These are phyloP conservation scores for Lasiodiplodia hormozganensis DNA, from an alignment of 2,329 filamentous ascomycete genomes.

Conservation along the genomic window DNA sequence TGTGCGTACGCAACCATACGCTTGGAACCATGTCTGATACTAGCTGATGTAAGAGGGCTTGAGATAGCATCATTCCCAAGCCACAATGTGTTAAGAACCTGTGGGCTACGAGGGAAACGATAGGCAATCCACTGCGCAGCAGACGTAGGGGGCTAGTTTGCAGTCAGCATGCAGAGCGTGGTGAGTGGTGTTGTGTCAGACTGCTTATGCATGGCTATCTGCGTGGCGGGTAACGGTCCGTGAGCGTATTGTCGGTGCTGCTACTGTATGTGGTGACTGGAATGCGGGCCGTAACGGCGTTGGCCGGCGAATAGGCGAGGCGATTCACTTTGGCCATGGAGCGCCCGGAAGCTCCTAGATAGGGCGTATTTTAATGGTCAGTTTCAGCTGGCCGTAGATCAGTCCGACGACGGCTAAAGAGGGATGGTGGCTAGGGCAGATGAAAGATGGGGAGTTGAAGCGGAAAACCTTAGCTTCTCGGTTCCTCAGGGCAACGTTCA, in stretches of 20 bases:
- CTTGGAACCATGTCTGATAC: too few relatives aligned
- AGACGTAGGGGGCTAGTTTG: background rate
- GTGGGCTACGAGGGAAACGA: too few relatives aligned
- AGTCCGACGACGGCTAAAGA: background rate
- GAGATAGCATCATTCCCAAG: background rate
- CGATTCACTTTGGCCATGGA: background rate
- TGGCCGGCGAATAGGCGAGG: slow-evolving; percentile 10
- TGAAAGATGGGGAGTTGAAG: background rate
- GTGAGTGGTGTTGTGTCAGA: background rate
- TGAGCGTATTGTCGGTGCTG: slow-evolving; percentile 1
- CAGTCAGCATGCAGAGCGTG: background rate
- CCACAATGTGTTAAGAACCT: too few relatives aligned
- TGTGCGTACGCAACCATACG: too few relatives aligned
- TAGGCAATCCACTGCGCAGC: background rate
- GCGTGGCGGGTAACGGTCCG: slow-evolving; percentile 3
- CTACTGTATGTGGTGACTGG: slow-evolving; percentile 20
- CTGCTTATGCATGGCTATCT: background rate
- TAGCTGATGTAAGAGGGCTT: background rate
- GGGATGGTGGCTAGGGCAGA: background rate
- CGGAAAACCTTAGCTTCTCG: background rate
- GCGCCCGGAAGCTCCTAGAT: background rate
- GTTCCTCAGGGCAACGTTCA: background rate
- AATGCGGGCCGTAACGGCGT: slow-evolving; percentile 4
- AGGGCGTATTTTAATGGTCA: background rate
- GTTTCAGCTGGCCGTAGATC: background rate